These are phyloP conservation scores for Hypoxylon sp. DNA, from an alignment of 2,329 filamentous ascomycete genomes.

Conservation along the genomic window DNA sequence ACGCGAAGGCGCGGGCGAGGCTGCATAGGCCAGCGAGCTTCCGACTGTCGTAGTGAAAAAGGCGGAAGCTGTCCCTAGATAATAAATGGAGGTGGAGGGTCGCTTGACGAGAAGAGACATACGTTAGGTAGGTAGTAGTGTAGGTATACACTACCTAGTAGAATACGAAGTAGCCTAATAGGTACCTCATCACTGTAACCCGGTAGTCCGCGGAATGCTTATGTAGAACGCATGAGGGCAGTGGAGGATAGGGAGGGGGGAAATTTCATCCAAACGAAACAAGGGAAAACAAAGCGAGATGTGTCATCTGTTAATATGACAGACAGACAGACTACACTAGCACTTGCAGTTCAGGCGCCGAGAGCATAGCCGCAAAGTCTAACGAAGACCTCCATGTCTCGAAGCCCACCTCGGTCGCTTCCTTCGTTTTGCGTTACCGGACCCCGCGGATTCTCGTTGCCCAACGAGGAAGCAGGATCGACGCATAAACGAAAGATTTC, in stretches of 20 bases:
- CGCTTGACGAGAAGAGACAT: slow-evolving; percentile 20
- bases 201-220: slow-evolving; percentile 3
- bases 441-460: slow-evolving; percentile 9
- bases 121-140: neutral
- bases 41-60: slow-evolving; percentile 11
- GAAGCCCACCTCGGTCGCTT: slow-evolving; percentile 24
- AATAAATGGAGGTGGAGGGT: slow-evolving; percentile 18
- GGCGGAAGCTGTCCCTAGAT: slow-evolving; percentile 13
- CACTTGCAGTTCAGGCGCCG: slow-evolving; percentile 17
- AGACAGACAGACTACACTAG: neutral
- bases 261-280: slow-evolving; percentile 27
- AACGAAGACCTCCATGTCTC: slow-evolving; percentile 19
- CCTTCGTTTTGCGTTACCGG: slow-evolving; percentile 21
- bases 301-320: slow-evolving; percentile 24
- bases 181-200: slow-evolving; percentile 30
- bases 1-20: slow-evolving; percentile 6
- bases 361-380: slow-evolving; percentile 41
- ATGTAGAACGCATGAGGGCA: too few relatives aligned
- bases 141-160: too few relatives aligned
- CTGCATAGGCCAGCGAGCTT: slow-evolving; percentile 10
- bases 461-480: slow-evolving; percentile 24
- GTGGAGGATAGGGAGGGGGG: neutral
- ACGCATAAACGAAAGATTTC: slow-evolving; percentile 21
- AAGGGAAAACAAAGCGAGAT: slow-evolving; percentile 33
- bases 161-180: slow-evolving; percentile 33